Evolutionary conservation across 768 basidiomycete species (phyloP), one percentile per base, ranked within the genome.

Genomic region (Rhodotorula kratochvilovae): DNA sequence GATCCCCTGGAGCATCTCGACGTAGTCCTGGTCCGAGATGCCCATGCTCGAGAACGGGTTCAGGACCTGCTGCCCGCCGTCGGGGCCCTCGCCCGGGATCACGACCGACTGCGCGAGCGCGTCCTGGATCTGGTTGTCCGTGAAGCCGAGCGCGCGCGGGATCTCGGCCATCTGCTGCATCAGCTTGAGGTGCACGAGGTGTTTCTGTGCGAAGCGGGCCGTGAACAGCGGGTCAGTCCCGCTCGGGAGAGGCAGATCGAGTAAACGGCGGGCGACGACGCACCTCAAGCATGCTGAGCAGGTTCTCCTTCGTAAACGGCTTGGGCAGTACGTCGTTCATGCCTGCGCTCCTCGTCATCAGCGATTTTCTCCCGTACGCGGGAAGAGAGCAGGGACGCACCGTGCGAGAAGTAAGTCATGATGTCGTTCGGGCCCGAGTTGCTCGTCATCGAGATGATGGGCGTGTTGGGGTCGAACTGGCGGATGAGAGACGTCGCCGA

Each of bases 301-400:
- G 82, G 25, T 90, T 90, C 78, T 93, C 88, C 80, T 92, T 91
- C n/a, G 91, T 95, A 82, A 98, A 98, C 6, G 95, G 95, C 80
- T 98, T 98, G 15, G 93, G 90, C 27, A 98, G 83, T 67, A 96
- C 90, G 81, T 97, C 94, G 80, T 94, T 97, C 94, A 97, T 97
- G 27, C 93, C 89, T 83, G 78, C 70, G 77, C 2, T 2, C 2
- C 23, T 6, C 23, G 48, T 23, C 48, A 27, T n/a, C n/a, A n/a
- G n/a, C n/a, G n/a, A n/a, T n/a, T 25, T 25, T 25, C 11, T 6
- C 5, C 25, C 11, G 11, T 11, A 6, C 45, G 25, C 48, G 8
- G 25, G 25, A 50, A 3, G 23, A 23, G 48, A 27, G 23, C 23
- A 13, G 25, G 23, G 60, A 75, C 83, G 51, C 50, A 84, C 86